Base-by-base conservation (phyloP, 805 yeast species). In the Kodamaea kakaduensis region DNA sequence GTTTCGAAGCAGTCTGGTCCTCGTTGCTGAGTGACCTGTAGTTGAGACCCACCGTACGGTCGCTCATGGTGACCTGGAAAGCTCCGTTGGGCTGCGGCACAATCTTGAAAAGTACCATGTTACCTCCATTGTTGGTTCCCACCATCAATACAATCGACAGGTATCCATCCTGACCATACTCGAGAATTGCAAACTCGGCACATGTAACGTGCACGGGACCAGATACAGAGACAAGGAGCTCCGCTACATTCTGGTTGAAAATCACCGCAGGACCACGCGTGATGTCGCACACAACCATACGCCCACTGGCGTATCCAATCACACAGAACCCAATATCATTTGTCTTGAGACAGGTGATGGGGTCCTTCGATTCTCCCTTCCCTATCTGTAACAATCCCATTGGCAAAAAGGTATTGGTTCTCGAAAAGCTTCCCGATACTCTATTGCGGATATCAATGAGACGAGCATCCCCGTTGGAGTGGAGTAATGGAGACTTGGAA, bases 271-370 rank as follows among this genome's bases (percentile, higher is more conserved):
- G 89, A 2, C 84, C 84, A 40, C 96, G 69, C 37, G 84, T 67
- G 15, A 64, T 52, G 59, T 90, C 97, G 40, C 89, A 62, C 0
- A 90, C 78, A 2, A 81, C 59, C 12, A 90, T 42, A 22, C 77
- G 69, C n/a, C 97, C 97, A 9, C 79, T 71, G 30, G 71, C 72
- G 54, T 83, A 87, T 1, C 84, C 95, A 26, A 85, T 65, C 0
- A 84, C 93, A 6, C 83, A 84, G 61, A 93, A 89, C 0, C 96
- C 96, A 32, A 87, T 68, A 43, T 81, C 73, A 41, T 89, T 80
- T 55, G 84, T 74, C 36, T 73, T 69, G 32, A 89, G 42, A 1
- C 84, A 73, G 0, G 89, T 66, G 7, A 84, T 79, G 20, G 44
- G 40, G 17, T 63, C 66, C 77, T 33, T 57, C 10, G 47, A 47